These are phyloP conservation scores for Globisporangium spiculum DNA, from an alignment of 352 stramenopile species.

Conservation along the genomic window DNA sequence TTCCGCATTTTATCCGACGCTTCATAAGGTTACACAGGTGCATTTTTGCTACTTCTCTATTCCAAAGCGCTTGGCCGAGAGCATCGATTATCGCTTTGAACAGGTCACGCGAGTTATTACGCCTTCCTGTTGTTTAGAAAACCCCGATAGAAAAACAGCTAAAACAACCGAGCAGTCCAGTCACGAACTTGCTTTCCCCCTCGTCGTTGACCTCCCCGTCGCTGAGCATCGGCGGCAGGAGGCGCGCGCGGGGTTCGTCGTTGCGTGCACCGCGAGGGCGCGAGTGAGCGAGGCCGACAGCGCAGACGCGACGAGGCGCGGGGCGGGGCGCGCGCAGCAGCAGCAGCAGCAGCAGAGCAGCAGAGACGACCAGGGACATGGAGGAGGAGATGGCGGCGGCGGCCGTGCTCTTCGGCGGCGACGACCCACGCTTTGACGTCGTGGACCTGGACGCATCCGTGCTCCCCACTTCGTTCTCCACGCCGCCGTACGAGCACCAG, in stretches of 20 bases:
- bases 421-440: slow-evolving; percentile 49
- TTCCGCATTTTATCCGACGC: neutral
- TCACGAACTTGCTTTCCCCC: slow-evolving; percentile 18
- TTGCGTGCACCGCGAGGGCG: slow-evolving; percentile 2
- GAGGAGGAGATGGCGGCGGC: slow-evolving; percentile 56
- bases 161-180: slow-evolving; percentile 4
- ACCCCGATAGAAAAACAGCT: neutral
- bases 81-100: neutral
- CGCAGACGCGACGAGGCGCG: slow-evolving; percentile 8
- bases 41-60: neutral
- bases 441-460: slow-evolving; percentile 46
- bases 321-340: slow-evolving; percentile 14
- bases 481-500: slow-evolving; percentile 18
- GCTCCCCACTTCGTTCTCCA: slow-evolving; percentile 44
- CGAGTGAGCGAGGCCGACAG: slow-evolving; percentile 19
- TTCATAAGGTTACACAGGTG: neutral
- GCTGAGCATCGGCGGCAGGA: slow-evolving; percentile 9
- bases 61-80: neutral
- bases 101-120: neutral
- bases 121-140: neutral
- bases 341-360: neutral
- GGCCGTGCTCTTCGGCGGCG: slow-evolving; percentile 48
- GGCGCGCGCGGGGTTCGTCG: slow-evolving; percentile 9
- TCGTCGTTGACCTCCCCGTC: neutral
- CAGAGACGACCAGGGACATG: slow-evolving; percentile 22